phyloP scores from a whole-genome alignment of 1,284 basidiomycete species.

The Cryptococcus depauperatus region DNA sequence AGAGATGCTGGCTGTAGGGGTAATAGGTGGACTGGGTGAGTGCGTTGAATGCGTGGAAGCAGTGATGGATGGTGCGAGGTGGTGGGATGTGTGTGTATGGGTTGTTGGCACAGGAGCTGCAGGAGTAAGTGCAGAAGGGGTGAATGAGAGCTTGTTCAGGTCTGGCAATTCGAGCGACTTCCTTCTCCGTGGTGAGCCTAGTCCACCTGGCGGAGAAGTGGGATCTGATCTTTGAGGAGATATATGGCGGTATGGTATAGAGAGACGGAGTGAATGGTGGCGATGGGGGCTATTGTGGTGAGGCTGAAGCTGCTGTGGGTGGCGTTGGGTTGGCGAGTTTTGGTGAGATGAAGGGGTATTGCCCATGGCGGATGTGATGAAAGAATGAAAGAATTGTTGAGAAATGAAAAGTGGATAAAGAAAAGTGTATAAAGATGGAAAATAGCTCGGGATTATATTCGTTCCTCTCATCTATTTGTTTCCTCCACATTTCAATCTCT shows the following conservation, averaged over 20 bases:
- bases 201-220: constrained; percentile 35
- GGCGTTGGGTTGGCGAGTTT: constrained; percentile 18
- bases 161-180: constrained; percentile 45
- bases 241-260: constrained; percentile 34
- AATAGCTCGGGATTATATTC: not conserved
- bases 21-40: constrained; percentile 1
- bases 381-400: not conserved
- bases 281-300: constrained; percentile 6
- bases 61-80: constrained; percentile 17
- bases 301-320: constrained; percentile 1
- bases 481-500: too few species aligned
- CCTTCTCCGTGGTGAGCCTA: constrained; percentile 36
- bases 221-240: constrained; percentile 36
- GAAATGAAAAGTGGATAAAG: not conserved
- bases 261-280: constrained; percentile 36
- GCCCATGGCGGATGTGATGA: constrained; percentile 24
- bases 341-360: constrained; percentile 41
- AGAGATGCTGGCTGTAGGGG: not conserved
- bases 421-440: not conserved
- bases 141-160: constrained; percentile 42
- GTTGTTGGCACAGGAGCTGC: constrained; percentile 36
- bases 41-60: constrained; percentile 4
- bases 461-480: not conserved
- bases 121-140: constrained; percentile 21
- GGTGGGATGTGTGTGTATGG: constrained; percentile 35